These are phyloP conservation scores for Chamaecyparis obtusa DNA, from an alignment of 75 land plant genomes.

Conservation along the genomic window DNA sequence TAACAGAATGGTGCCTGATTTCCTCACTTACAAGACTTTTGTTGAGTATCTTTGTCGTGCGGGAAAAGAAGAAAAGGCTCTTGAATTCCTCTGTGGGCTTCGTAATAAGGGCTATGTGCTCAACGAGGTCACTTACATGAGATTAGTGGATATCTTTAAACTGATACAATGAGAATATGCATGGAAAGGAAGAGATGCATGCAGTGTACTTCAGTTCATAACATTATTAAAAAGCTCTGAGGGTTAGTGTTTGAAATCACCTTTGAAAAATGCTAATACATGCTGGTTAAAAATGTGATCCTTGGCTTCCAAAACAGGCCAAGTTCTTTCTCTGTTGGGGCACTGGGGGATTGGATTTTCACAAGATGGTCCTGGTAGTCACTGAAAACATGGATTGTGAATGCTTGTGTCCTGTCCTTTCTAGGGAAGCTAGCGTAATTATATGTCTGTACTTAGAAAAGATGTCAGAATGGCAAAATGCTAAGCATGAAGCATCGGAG, in stretches of 20 bases:
- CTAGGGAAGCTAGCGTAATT: not conserved
- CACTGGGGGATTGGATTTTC: not conserved
- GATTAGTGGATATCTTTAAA: constrained; percentile 40
- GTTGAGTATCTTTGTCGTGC: constrained; percentile 52
- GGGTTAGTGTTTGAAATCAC: not conserved
- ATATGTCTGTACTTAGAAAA: not conserved
- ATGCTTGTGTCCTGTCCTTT: not conserved
- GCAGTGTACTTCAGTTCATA: not conserved
- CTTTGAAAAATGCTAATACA: not conserved
- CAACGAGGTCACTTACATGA: constrained; percentile 26
- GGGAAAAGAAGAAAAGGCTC: constrained; percentile 43
- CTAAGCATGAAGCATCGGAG: not conserved
- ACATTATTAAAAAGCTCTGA: not conserved
- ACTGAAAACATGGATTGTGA: not conserved
- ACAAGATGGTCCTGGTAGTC: not conserved
- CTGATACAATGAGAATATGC: constrained; percentile 21
- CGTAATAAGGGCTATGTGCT: constrained; percentile 33
- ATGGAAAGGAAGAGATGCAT: not conserved
- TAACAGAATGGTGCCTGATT: constrained; percentile 43
- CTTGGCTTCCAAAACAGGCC: not conserved
- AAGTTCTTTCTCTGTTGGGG: not conserved
- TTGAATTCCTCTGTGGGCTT: constrained; percentile 40
- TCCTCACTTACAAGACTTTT: constrained; percentile 57
- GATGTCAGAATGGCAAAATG: not conserved
- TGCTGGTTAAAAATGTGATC: not conserved